Percentiles rank a stretch among this genome's conserved stretches.
phyloP scores from a whole-genome alignment of 179 eudicot genomes.

The Nepenthes alata region DNA sequence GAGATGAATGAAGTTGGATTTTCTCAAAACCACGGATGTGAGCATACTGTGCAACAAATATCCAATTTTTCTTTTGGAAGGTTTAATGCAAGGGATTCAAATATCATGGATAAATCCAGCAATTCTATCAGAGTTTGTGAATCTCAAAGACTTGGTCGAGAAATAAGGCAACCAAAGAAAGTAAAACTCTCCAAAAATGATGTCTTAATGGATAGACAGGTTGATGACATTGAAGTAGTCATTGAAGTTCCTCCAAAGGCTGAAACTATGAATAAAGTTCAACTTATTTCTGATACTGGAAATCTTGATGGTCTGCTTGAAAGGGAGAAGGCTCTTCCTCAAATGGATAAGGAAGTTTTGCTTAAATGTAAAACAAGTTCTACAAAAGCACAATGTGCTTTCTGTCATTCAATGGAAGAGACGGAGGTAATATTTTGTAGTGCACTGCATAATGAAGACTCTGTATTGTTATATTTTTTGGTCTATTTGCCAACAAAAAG shows the following conservation, averaged over 20 bases:
- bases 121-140: conserved; percentile 5
- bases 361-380: conserved; percentile 31
- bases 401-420: conserved; percentile 62
- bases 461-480: not conserved
- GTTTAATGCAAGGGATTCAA: conserved; percentile 7
- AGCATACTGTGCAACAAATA: conserved; percentile 4
- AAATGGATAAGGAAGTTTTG: conserved; percentile 19
- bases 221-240: conserved; percentile 8
- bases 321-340: conserved; percentile 12
- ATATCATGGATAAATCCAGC: conserved; percentile 3
- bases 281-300: conserved; percentile 5
- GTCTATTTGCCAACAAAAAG: not conserved
- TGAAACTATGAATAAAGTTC: conserved; percentile 11
- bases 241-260: conserved; percentile 12
- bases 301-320: conserved; percentile 2
- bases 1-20: conserved; percentile 2
- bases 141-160: conserved; percentile 9
- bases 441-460: too few species aligned
- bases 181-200: conserved; percentile 12
- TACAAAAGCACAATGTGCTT: conserved; percentile 39
- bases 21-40: conserved; percentile 3
- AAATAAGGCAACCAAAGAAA: conserved; percentile 15
- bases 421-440: conserved; percentile 34
- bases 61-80: conserved; percentile 5
- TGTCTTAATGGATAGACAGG: conserved; percentile 12